Base-by-base conservation (phyloP, 805 yeast genomes). In the Candida maris region DNA sequence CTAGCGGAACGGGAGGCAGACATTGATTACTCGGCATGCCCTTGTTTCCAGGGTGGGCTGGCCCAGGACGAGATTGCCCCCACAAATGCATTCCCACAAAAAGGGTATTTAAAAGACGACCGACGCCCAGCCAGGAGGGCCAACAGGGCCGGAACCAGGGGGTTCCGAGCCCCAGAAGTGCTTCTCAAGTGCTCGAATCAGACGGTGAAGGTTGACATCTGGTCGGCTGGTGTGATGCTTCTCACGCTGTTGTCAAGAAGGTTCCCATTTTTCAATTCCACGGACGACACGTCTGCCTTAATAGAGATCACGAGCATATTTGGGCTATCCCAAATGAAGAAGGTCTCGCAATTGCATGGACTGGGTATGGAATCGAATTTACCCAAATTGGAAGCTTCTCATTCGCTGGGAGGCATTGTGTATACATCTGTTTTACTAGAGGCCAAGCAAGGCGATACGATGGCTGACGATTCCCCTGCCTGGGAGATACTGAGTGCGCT, bases 131-230 rank as follows among this genome's bases (percentile, higher is more conserved):
- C 93, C 2, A 73, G 95, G 51, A 73, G 98, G 39, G 97, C 97
- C 0, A 93, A 93, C 53, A 78, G 98, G 50, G 98, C 98, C 13
- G 97, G 97, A 6, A 88, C 97, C 1, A 71, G 97, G 49, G 97
- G 97, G 0, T 88, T 88, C 54, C 70, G 97, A 48, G 96, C 97
- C 0, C 96, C 96, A 0, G 97, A 88, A 56, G 96, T 88, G 4
- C 64, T 89, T 37, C 72, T 87, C 61, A 87, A 86, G 56, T 88
- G 97, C 60, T 75, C 84, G 1, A 79, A 84, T 40, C 97, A 88
- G 63, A 71, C 83, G 3, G 75, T 85, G 5, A 83, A 81, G 56
- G 77, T 88, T 29, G 97, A 88, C 59, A 75, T 86, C 6, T 88
- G 97, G 97, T 81, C 95, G 1, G 94, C 87, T 0, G 97, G 96